Base-by-base conservation (phyloP, 768 basidiomycete species). In the Russula foetens region DNA sequence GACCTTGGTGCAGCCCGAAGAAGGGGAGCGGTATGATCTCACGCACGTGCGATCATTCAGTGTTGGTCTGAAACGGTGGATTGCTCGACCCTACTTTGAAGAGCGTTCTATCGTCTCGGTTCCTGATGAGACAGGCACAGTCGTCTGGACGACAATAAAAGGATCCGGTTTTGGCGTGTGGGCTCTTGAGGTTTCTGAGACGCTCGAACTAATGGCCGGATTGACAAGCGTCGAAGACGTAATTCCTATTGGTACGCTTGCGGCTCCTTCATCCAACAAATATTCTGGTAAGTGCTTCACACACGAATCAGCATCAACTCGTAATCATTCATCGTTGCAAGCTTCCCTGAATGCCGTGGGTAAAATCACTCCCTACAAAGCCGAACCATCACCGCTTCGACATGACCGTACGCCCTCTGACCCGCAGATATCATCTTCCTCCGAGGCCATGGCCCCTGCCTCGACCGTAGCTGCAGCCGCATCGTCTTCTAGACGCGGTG, bases 331-430 rank as follows among this genome's bases (percentile, higher is more conserved):
- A 39, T 57, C 54, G 59, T 67, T 48, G 58, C 38, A 53, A 64
- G 60, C 52, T 65, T 61, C 56, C 45, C 62, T 58, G 50, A 56
- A 52, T 38, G 39, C 53, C 50, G 57, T 62, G 46, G 56, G 53
- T 49, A 58, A 66, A 52, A 51, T 38, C 0, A 23, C 67, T 3
- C 70, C 76, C 2, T 75, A 76, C 67, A 75, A 75, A 21, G 67
- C 76, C n/a, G 70, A 71, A 43, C 80, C 81, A 6, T 82, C 82
- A 9, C 80, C 81, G 29, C 71, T 82, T 49, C 77, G 81, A 53
- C 77, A 75, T 58, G 72, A 78, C 47, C 70, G 75, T 58, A 71
- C 64, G 45, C 55, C 69, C 65, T 48, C 59, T 66, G 45, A 44
- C 50, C 38, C 54, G 29, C 33, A 53, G 29, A 59, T 61, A 11